phyloP scores from a whole-genome alignment of 2,329 filamentous ascomycete species.

The Epichloe brachyelytri region DNA sequence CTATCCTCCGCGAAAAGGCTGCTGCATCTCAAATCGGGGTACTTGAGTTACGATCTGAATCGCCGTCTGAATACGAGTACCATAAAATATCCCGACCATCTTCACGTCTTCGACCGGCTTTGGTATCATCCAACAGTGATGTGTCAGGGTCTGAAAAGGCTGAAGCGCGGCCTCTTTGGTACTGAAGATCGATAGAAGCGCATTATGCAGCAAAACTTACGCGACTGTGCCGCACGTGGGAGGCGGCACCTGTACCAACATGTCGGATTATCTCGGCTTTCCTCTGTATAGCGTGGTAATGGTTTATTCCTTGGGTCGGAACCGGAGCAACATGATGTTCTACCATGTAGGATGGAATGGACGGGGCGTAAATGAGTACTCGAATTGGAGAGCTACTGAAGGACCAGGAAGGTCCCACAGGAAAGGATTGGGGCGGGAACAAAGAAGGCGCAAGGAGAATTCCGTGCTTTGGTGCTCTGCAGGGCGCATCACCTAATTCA shows the following conservation, averaged over 20 bases:
- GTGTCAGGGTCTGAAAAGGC: background rate
- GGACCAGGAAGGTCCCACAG: background rate
- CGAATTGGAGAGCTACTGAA: background rate
- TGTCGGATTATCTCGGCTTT: background rate
- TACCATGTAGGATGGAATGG: background rate
- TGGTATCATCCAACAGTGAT: background rate
- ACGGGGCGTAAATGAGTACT: too few relatives aligned
- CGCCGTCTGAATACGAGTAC: conserved; percentile 2
- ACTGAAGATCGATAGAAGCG: background rate
- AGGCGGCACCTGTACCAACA: background rate
- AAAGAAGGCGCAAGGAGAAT: background rate
- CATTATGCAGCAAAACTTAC: background rate
- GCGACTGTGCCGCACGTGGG: background rate
- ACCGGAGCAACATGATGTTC: background rate
- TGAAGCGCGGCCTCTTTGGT: conserved; percentile 1
- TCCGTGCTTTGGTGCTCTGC: too few relatives aligned
- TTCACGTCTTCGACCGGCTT: conserved; percentile 2
- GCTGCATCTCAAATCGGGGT: conserved; percentile 35
- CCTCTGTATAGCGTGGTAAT: background rate
- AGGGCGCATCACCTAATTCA: too few relatives aligned
- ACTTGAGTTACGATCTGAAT: conserved; percentile 17
- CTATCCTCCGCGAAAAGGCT: conserved; percentile 38
- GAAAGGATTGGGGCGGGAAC: background rate
- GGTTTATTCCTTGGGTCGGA: background rate
- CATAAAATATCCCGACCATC: conserved; percentile 7